phyloP scores from a whole-genome alignment of 73 alveolate species.

The Blepharisma japonicum region DNA sequence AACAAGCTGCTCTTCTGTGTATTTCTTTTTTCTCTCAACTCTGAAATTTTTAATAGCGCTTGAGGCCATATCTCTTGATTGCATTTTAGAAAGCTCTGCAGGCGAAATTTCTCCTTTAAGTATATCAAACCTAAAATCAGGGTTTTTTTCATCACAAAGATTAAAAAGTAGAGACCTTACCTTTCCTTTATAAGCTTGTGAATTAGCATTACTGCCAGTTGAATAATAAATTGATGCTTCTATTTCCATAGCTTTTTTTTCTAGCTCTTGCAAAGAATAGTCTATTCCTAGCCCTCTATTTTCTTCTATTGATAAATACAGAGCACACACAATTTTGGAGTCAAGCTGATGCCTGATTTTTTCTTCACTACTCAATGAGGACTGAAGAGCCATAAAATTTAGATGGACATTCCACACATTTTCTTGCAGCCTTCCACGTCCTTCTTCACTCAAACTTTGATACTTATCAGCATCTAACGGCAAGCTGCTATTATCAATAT shows the following conservation, averaged over 20 bases:
- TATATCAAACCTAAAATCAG: slow-evolving; percentile 15
- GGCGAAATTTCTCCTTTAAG: slow-evolving; percentile 9
- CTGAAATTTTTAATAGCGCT: slow-evolving; percentile 21
- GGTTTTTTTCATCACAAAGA: slow-evolving; percentile 23
- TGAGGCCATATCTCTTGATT: slow-evolving; percentile 28
- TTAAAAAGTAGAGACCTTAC: slow-evolving; percentile 4
- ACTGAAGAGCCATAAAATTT: neutral
- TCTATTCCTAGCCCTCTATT: neutral
- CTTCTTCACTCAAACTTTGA: neutral
- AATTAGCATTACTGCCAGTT: neutral
- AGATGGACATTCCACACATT: neutral
- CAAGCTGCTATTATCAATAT: neutral
- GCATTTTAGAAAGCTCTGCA: slow-evolving; percentile 3
- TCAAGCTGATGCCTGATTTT: neutral
- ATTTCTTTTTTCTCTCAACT: neutral
- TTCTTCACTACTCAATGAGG: neutral
- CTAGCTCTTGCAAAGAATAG: neutral
- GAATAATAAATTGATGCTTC: slow-evolving; percentile 19
- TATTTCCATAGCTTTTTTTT: neutral
- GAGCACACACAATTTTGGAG: neutral
- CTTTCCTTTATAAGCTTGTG: neutral
- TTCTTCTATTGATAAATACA: neutral
- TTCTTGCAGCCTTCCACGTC: neutral
- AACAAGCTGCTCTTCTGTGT: slow-evolving; percentile 13
- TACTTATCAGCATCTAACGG: slow-evolving; percentile 13